Percentiles rank a stretch among this genome's conserved stretches.
These are phyloP conservation scores for Zanthoxylum bungeanum DNA, from an alignment of 345 rosid species.

Conservation along the genomic window DNA sequence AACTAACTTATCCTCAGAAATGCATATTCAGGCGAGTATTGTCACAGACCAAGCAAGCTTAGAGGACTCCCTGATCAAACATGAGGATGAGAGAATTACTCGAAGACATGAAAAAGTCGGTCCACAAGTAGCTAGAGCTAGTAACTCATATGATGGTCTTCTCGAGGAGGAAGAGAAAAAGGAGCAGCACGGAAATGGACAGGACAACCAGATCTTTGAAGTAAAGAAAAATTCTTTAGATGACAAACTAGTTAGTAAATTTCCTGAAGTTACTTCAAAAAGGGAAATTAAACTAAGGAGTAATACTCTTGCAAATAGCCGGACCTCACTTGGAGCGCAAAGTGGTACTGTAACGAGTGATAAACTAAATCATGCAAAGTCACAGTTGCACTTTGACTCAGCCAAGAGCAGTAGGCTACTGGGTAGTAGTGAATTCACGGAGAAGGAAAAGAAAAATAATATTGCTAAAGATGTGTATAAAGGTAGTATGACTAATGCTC, in stretches of 20 bases:
- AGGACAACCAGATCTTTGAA: constrained; percentile 14
- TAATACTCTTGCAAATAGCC: constrained; percentile 44
- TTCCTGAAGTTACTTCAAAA: constrained; percentile 38
- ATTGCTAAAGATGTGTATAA: constrained; percentile 15
- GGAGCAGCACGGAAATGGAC: constrained; percentile 34
- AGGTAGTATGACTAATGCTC: constrained; percentile 10
- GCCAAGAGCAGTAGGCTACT: constrained; percentile 24
- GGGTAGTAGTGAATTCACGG: constrained; percentile 16
- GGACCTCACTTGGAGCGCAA: constrained; percentile 41
- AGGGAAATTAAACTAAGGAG: constrained; percentile 57
- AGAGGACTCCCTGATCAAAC: constrained; percentile 16
- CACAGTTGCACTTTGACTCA: constrained; percentile 50
- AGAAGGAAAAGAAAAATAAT: constrained; percentile 26
- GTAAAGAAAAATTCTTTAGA: constrained; percentile 36
- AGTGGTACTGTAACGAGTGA: constrained; percentile 30
- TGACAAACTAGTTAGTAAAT: constrained; percentile 27
- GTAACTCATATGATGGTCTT: constrained; percentile 19
- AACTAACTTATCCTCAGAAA: constrained; percentile 17
- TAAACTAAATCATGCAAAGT: constrained; percentile 53
- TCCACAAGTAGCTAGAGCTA: constrained; percentile 21
- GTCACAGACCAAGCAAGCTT: constrained; percentile 16
- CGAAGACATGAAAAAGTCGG: constrained; percentile 27
- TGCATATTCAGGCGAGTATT: constrained; percentile 12
- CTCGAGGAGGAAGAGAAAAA: constrained; percentile 33
- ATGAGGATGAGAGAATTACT: constrained; percentile 19